Evolutionary conservation across 306 rosid genomes (phyloP).

Genomic region (Spatholobus suberectus): DNA sequence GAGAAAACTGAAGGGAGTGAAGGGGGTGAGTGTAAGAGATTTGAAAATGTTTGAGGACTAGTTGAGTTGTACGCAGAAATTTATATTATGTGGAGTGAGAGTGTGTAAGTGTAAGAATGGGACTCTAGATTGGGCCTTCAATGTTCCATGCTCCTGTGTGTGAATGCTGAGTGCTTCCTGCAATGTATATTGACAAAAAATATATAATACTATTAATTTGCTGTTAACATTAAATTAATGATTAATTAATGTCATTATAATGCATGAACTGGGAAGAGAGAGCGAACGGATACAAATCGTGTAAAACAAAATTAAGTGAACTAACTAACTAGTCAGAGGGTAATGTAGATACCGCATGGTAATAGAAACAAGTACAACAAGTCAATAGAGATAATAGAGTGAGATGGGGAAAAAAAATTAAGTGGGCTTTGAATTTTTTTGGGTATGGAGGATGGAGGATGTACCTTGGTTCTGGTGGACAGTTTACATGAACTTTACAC

Average conservation of each 20-base stretch:
- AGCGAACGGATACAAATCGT: background rate
- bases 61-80: slow-evolving; percentile 53
- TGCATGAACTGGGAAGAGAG: background rate
- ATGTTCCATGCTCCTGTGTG: slow-evolving; percentile 28
- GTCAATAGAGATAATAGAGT: background rate
- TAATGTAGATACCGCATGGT: background rate
- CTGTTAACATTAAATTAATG: background rate
- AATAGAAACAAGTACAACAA: slow-evolving; percentile 29
- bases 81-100: slow-evolving; percentile 54
- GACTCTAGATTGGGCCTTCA: slow-evolving; percentile 47
- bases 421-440: slow-evolving; percentile 26
- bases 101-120: background rate
- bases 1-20: background rate
- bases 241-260: background rate
- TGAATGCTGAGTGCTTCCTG: slow-evolving; percentile 37
- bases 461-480: slow-evolving; percentile 19
- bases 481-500: slow-evolving; percentile 39
- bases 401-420: background rate
- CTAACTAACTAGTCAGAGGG: slow-evolving; percentile 33
- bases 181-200: slow-evolving; percentile 30
- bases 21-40: background rate
- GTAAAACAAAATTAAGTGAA: slow-evolving; percentile 43
- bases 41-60: slow-evolving; percentile 67
- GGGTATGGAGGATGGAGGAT: background rate
- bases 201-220: background rate